Evolutionary conservation across 2,329 filamentous ascomycete genomes (phyloP), one percentile per base, ranked within the genome.

Genomic region (Monosporascus sp.): DNA sequence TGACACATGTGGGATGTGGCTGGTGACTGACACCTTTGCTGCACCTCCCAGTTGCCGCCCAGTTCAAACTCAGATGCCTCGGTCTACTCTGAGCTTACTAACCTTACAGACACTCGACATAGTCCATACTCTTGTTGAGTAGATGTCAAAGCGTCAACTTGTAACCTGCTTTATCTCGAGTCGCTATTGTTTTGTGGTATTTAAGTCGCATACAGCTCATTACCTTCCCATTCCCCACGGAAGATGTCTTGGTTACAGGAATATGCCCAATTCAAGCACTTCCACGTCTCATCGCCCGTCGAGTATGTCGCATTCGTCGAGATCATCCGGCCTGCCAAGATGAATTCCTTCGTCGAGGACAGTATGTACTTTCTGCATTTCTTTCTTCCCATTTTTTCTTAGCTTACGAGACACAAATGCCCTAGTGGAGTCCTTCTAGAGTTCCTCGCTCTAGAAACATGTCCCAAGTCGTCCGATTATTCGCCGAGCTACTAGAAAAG

Each of bases 261-360:
- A 50, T 80, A 81, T 66, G 59, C 70, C 39, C 59, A 60, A 37
- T 86, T 82, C 72, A 74, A 85, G 60, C 77, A 88, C 76, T 91
- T 90, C 79, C 83, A 84, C 59, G 77, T 95, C 61, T 83, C 81
- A n/a, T 84, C 84, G 42, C 89, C 91, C 0, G 65, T 74, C 38
- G 79, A 86, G 64, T 84, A 84, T 74, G 86, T 97, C 48, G 89
- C 86, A n/a, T 90, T 96, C 68, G 88, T 97, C 54, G 87, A 97
- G 72, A 96, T 96, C 73, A 92, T 95, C 75, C 83, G 92, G 1
- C 84, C 92, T 1, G 72, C 83, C 60, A 96, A 96, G 75, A 76
- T 97, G 69, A 97, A 97, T 70, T 85, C 92, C 58, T 97, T 96
- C 70, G 80, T 84, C 60, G 84, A 90, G 68, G 74, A 82, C 51